Evolutionary conservation across 169 alveolate genomes (phyloP).

Genomic region (Plasmodium vinckei): DNA sequence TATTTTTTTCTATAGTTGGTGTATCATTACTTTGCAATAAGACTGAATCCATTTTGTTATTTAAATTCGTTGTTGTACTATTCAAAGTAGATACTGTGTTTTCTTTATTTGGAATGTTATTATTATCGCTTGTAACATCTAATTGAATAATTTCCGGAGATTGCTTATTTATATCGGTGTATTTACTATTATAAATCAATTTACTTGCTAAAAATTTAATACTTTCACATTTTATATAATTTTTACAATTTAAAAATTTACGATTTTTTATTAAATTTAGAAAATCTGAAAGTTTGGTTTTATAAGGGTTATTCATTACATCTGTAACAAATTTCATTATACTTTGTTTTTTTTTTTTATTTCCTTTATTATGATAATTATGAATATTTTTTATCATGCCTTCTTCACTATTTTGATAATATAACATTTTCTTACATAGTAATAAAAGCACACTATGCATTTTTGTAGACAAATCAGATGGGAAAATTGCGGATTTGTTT

Average conservation of each 20-base stretch:
- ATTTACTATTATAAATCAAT: conserved; percentile 17
- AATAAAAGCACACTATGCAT: conserved; percentile 35
- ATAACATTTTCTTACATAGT: conserved; percentile 52
- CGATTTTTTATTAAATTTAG: conserved; percentile 18
- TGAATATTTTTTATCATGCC: conserved; percentile 37
- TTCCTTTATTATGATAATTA: conserved; percentile 1
- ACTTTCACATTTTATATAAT: conserved; percentile 46
- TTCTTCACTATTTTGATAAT: conserved; percentile 52
- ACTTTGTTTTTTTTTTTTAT: conserved; percentile 31
- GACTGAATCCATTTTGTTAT: background rate
- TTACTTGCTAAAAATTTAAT: conserved; percentile 42
- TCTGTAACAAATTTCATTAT: conserved; percentile 39
- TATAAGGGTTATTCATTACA: conserved; percentile 29
- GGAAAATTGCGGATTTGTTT: conserved; percentile 38
- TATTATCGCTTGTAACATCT: conserved; percentile 1
- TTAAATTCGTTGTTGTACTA: conserved; percentile 3
- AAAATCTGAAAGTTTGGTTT: conserved; percentile 38
- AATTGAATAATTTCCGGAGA: background rate
- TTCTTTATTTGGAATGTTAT: conserved; percentile 18
- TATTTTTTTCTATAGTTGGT: conserved; percentile 13
- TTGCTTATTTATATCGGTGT: conserved; percentile 44
- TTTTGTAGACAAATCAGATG: conserved; percentile 28
- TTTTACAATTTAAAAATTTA: conserved; percentile 48
- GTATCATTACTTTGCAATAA: conserved; percentile 1
- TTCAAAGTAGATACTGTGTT: background rate